A percentile compares a stretch with the other conserved stretches of the same genome.
Evolutionary conservation across 108 stramenopile genomes (phyloP).

Genomic region (Nannochloropsis gaditana): DNA sequence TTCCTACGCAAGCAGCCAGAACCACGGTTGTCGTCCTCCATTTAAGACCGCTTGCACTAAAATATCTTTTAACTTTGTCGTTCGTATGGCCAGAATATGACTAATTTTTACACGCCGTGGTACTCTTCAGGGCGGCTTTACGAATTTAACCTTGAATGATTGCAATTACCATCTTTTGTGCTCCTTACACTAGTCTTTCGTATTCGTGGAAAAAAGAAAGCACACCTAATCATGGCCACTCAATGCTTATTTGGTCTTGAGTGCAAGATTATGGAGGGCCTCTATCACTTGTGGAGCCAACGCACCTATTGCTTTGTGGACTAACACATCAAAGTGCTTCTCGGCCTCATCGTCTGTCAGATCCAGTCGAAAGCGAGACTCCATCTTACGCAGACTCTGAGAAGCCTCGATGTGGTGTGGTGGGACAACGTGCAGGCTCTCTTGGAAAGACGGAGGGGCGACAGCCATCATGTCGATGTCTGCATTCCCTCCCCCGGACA

Average conservation of each 20-base stretch:
- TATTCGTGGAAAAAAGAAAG: too few relatives aligned
- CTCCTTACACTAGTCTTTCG: too few relatives aligned
- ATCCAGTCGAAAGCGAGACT: conserved; percentile 81
- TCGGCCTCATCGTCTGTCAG: conserved; percentile 90
- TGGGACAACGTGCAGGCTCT: too few relatives aligned
- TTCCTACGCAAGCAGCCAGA: too few relatives aligned
- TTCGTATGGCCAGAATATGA: too few relatives aligned
- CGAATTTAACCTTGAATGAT: too few relatives aligned
- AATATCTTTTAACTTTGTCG: too few relatives aligned
- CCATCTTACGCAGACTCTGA: conserved; percentile 57
- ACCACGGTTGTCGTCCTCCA: too few relatives aligned
- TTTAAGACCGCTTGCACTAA: too few relatives aligned
- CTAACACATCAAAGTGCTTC: conserved; percentile 64
- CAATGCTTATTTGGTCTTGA: not conserved
- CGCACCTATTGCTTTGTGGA: conserved; percentile 68
- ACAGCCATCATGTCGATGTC: not conserved
- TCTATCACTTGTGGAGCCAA: conserved; percentile 60
- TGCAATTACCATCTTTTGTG: too few relatives aligned
- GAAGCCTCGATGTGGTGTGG: not conserved
- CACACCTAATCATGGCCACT: not conserved
- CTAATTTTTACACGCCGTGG: too few relatives aligned
- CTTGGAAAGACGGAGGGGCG: not conserved
- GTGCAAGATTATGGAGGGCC: not conserved
- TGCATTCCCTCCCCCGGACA: not conserved
- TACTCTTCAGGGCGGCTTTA: too few relatives aligned